phyloP scores from a whole-genome alignment of 768 basidiomycete genomes.

The Lentinula sp. region DNA sequence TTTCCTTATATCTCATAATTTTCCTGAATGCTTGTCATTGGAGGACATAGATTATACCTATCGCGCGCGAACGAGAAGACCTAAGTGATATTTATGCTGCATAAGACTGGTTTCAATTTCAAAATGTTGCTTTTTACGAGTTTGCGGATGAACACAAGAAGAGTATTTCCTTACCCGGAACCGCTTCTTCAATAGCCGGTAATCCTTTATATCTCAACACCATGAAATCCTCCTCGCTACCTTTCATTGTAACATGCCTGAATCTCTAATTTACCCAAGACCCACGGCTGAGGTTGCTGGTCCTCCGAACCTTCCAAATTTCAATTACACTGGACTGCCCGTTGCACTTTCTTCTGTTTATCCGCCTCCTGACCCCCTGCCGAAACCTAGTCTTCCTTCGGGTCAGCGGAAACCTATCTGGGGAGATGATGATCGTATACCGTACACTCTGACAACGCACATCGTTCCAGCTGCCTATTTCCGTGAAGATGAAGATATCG shows the following conservation, averaged over 20 bases:
- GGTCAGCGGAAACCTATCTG: slow-evolving; percentile 4
- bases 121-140: too few species aligned
- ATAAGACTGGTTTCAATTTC: too few species aligned
- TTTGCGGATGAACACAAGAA: neutral
- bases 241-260: neutral
- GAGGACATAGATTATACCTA: too few species aligned
- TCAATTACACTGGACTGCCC: neutral
- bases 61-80: too few species aligned
- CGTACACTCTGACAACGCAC: slow-evolving; percentile 45
- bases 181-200: neutral
- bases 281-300: neutral
- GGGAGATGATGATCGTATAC: neutral
- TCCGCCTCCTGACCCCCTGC: neutral
- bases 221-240: neutral
- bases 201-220: neutral
- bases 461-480: slow-evolving; percentile 44
- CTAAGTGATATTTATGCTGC: too few species aligned
- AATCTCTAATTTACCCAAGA: neutral
- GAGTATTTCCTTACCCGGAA: neutral
- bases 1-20: too few species aligned
- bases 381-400: neutral
- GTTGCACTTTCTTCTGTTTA: neutral
- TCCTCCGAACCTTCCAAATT: neutral
- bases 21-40: too few species aligned
- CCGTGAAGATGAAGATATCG: slow-evolving; percentile 35